Conservation (phyloP, 106 monocot species). For the Ottelia alismoides region DNA sequence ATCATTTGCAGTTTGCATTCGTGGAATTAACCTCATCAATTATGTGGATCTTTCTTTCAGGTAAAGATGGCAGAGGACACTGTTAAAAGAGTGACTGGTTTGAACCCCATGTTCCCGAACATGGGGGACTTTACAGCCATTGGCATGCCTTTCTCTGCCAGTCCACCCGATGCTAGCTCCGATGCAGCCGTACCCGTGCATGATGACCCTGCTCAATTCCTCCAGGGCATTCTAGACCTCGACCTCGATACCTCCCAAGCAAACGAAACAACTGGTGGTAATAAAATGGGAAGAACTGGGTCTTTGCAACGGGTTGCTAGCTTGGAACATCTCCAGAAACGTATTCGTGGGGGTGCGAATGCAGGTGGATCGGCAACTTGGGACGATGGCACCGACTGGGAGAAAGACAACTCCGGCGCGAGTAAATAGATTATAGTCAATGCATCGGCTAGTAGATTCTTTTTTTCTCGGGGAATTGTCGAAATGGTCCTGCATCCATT, state of each 20-base stretch:
- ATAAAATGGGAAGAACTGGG: background rate
- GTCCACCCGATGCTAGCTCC: conserved; percentile 4
- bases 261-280: background rate
- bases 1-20: too few relatives aligned
- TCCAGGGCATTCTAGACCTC: conserved; percentile 2
- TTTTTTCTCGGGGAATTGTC: too few relatives aligned
- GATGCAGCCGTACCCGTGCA: conserved; percentile 20
- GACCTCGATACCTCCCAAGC: background rate
- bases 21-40: background rate
- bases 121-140: conserved; percentile 16
- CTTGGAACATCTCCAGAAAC: conserved; percentile 10
- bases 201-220: conserved; percentile 24
- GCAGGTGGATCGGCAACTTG: too few relatives aligned
- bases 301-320: conserved; percentile 3
- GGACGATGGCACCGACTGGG: too few relatives aligned
- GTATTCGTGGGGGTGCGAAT: conserved; percentile 2
- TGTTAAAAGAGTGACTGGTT: conserved; percentile 61
- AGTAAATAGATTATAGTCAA: too few relatives aligned
- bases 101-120: conserved; percentile 16
- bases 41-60: conserved; percentile 28
- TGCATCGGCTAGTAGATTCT: too few relatives aligned
- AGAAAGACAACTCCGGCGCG: too few relatives aligned
- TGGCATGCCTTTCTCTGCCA: conserved; percentile 2
- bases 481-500: too few relatives aligned
- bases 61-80: conserved; percentile 74